Percentiles rank a stretch among this genome's conserved stretches.
phyloP scores from a whole-genome alignment of 2,329 filamentous ascomycete genomes.

The Aspergillus texensis region DNA sequence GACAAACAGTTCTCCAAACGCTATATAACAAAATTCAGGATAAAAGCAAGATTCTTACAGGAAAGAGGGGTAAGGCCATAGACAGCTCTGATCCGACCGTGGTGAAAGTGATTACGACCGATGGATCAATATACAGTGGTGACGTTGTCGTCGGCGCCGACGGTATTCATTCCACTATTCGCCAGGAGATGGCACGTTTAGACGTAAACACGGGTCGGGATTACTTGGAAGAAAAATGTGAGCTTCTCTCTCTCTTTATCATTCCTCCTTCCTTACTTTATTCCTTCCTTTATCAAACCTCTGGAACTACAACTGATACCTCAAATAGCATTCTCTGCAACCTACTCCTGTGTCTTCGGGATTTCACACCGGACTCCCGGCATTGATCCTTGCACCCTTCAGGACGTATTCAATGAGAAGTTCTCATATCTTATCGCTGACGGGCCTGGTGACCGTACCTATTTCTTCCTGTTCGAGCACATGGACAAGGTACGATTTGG shows the following conservation, averaged over 20 bases:
- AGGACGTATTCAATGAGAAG: not conserved
- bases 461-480: not conserved
- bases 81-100: not conserved
- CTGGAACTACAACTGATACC: not conserved
- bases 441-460: not conserved
- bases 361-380: not conserved
- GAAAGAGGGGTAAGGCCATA: not conserved
- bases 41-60: not conserved
- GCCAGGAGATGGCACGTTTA: not conserved
- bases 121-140: not conserved
- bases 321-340: not conserved
- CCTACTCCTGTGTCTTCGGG: constrained; percentile 5
- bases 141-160: constrained; percentile 6
- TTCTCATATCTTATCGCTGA: not conserved
- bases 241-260: not conserved
- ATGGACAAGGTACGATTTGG: not conserved
- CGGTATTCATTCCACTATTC: not conserved
- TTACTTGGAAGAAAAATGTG: not conserved
- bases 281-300: rapidly evolving
- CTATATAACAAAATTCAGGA: not conserved
- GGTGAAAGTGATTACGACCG: not conserved
- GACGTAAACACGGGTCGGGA: not conserved
- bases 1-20: not conserved
- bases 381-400: not conserved
- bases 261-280: not conserved